These are phyloP conservation scores for Inga oerstediana DNA, from an alignment of 306 rosid genomes.

Conservation along the genomic window DNA sequence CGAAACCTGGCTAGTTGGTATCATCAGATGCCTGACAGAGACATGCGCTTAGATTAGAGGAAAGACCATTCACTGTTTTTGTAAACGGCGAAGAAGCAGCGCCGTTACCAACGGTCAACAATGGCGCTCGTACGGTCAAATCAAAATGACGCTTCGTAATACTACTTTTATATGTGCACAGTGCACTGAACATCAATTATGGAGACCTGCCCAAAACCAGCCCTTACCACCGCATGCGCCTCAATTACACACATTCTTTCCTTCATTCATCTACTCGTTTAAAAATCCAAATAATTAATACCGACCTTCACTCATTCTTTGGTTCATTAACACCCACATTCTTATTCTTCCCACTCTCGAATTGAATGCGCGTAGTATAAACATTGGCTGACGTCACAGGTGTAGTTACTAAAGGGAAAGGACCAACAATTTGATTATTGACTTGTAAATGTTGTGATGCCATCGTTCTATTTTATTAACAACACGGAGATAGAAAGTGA, in stretches of 20 bases:
- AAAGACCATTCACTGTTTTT: background rate
- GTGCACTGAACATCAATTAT: constrained; percentile 44
- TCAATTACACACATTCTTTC: background rate
- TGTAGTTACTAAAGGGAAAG: background rate
- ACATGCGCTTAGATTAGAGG: background rate
- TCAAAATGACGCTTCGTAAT: constrained; percentile 3
- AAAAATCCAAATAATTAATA: background rate
- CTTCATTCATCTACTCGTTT: background rate
- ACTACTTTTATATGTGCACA: constrained; percentile 34
- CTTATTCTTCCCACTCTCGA: background rate
- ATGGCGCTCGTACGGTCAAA: constrained; percentile 41
- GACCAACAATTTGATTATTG: too few species aligned
- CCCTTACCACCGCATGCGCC: constrained; percentile 57
- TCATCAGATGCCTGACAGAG: background rate
- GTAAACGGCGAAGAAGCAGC: constrained; percentile 12
- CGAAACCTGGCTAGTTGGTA: constrained; percentile 17
- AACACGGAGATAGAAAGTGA: too few species aligned
- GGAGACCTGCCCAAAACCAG: constrained; percentile 44
- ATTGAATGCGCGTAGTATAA: background rate
- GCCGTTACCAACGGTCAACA: constrained; percentile 54
- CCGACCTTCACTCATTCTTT: background rate
- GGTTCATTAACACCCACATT: background rate
- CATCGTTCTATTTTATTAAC: background rate
- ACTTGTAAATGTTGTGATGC: background rate
- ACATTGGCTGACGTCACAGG: background rate